Base-by-base conservation (phyloP, 2,329 filamentous ascomycete genomes). In the Aspergillus hiratsukae region DNA sequence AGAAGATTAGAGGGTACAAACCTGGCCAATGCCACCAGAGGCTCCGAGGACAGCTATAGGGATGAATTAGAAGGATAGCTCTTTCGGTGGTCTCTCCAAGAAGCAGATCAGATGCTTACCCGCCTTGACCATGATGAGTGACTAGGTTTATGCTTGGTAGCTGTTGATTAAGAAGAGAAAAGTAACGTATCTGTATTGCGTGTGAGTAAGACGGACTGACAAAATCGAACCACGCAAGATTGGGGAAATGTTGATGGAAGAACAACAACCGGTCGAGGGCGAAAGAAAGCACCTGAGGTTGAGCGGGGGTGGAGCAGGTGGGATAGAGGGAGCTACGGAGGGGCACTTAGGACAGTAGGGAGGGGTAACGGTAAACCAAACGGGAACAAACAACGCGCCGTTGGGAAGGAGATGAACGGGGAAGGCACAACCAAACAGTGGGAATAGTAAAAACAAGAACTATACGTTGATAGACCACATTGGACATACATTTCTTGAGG, bases 21-120 rank as follows among this genome's bases (percentile, higher is more conserved):
- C 92, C 87, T 97, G 93, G 78, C 93, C 94, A 86, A 99, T 99
- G 81, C 94, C 94, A 80, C 94, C 94, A 77, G 93, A 87, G 75
- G 93, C 94, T 79, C 94, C 94, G 80, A 94, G 91, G 81, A 99
- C 93, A 73, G 82, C 83, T 84, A 65, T 53, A 52, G 28, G 45
- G 11, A 46, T 25, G 41, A 56, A 58, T 71, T 35, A 72, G 67
- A 37, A 23, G 19, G 28, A 35, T 35, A 17, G 14, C 25, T 49
- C 10, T 7, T 31, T 31, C 23, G 14, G 4, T 43, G n/a, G 27
- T 28, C 31, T 31, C 5, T 25, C 31, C 6, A 46, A 11, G 17
- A 45, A 49, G 23, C 10, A 1, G 48, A 49, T 51, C 19, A 52
- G 41, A 27, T 48, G 60, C 70, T 52, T 54, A 74, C 72, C 72